A percentile compares a stretch with the other conserved stretches of the same genome.
These are phyloP conservation scores for Penicillium sp. DNA, from an alignment of 2,329 filamentous ascomycete species.

Conservation along the genomic window DNA sequence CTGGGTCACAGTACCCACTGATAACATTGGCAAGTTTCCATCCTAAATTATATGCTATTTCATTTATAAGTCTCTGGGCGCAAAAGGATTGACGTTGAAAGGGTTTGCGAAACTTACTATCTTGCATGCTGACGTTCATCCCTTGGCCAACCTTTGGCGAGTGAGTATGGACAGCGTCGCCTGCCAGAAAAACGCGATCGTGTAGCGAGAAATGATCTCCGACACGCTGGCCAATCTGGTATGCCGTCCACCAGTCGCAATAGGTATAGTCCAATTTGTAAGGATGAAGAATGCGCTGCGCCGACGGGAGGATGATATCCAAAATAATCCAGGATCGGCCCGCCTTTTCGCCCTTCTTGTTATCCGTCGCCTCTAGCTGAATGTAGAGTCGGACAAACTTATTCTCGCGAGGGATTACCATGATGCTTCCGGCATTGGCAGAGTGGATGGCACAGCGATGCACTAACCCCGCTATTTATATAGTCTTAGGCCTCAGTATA, in stretches of 20 bases:
- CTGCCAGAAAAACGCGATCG: slow-evolving; percentile 64
- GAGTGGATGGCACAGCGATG: slow-evolving; percentile 60
- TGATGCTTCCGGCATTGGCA: slow-evolving; percentile 52
- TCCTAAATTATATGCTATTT: slow-evolving; percentile 30
- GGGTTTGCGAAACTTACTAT: too few relatives aligned
- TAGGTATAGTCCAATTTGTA: slow-evolving; percentile 64
- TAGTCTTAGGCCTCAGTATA: too few relatives aligned
- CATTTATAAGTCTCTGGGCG: too few relatives aligned
- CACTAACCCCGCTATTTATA: too few relatives aligned
- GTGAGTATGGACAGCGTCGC: slow-evolving; percentile 56
- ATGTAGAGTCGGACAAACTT: slow-evolving; percentile 63
- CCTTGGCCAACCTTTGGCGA: slow-evolving; percentile 32
- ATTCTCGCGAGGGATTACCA: slow-evolving; percentile 63
- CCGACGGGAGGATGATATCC: slow-evolving; percentile 59
- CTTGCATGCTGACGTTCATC: slow-evolving; percentile 35
- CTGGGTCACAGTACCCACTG: slow-evolving; percentile 22
- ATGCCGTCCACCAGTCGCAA: slow-evolving; percentile 65
- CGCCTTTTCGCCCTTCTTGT: too few relatives aligned
- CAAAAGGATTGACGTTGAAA: too few relatives aligned
- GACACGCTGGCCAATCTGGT: slow-evolving; percentile 65
- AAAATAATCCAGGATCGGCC: too few relatives aligned
- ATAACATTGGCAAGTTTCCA: slow-evolving; percentile 32
- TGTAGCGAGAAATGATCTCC: slow-evolving; percentile 54
- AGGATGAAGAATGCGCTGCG: slow-evolving; percentile 61
- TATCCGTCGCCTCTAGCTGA: slow-evolving; percentile 56